Evolutionary conservation across 257 asterid species (phyloP), one percentile per base, ranked within the genome.

Genomic region (Solanum sitiens): DNA sequence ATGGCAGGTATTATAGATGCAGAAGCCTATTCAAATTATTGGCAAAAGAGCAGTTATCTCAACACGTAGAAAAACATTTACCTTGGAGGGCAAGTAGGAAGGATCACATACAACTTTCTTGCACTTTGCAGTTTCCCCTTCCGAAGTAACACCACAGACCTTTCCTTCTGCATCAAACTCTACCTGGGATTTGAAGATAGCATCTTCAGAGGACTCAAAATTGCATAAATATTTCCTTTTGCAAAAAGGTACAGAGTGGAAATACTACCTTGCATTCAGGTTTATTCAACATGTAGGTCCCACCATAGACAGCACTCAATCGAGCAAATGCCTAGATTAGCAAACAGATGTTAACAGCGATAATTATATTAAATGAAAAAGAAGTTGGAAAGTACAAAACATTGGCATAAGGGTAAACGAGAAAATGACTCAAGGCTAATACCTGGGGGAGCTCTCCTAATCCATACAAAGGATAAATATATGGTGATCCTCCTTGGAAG

Each of bases 381-480:
- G 7, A 83, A 61, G 27, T 32, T 39, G 65, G 83, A 42, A 42
- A 35, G 50, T 73, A 40, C 63, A 33, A 27, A 16, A 85, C 6
- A 76, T 85, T 44, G 32, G 4, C 71, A 82, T 6, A 20, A 50
- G 75, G 85, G 37, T 16, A 83, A 80, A 86, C 30, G 76, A 83
- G 37, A 85, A 20, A 15, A 33, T 23, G 45, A 82, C 47, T 82
- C 30, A 79, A 68, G 79, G 44, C 44, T 27, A 79, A 56, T 80
- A 97, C 99, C 98, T 97, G 99, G 72, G 99, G 99, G 87, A 97
- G 98, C 94, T 97, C 99, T 90, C 98, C 99, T 70, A 97, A 92
- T 75, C 99, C 99, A 87, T 97, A 97, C 88, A 97, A 86, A 74
- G 99, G 99, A 84, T 97, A 97, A 91, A 97, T 95, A 90, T 97